Evolutionary conservation across 768 basidiomycete species (phyloP).

Genomic region (Mycena alexandri): DNA sequence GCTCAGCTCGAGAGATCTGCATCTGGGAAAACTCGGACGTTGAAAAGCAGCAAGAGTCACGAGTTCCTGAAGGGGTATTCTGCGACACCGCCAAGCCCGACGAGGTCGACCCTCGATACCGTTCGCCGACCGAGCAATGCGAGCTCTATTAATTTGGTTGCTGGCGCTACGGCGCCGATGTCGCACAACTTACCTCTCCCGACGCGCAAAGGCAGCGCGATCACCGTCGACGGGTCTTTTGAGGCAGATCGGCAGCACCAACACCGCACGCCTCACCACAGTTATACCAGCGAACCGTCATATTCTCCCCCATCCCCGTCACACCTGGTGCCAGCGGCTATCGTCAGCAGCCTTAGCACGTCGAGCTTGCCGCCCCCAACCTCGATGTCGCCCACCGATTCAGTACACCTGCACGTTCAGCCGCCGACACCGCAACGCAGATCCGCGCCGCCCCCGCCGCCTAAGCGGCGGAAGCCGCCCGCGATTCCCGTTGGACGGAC

Average conservation of each 20-base stretch:
- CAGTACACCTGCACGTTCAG: conserved; percentile 32
- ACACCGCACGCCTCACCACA: conserved; percentile 24
- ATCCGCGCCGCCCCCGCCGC: conserved; percentile 76
- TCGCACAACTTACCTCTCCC: conserved; percentile 26
- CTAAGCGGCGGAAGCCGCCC: conserved; percentile 78
- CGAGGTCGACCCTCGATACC: conserved; percentile 49
- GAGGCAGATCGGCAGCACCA: conserved; percentile 38
- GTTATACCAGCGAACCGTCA: conserved; percentile 10
- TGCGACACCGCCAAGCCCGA: conserved; percentile 43
- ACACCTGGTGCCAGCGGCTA: neutral
- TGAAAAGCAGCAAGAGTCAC: conserved; percentile 77
- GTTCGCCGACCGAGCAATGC: conserved; percentile 55
- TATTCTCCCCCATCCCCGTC: conserved; percentile 1
- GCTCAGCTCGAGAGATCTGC: conserved; percentile 52
- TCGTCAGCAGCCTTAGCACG: conserved; percentile 9
- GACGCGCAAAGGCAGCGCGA: conserved; percentile 43
- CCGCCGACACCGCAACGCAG: conserved; percentile 53
- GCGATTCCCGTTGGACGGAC: conserved; percentile 69
- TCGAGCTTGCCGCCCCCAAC: conserved; percentile 17
- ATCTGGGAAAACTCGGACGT: conserved; percentile 54
- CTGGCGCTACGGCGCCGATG: conserved; percentile 28
- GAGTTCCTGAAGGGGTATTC: conserved; percentile 62
- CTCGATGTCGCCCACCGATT: conserved; percentile 1
- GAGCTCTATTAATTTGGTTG: conserved; percentile 53
- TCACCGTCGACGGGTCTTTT: conserved; percentile 39